Evolutionary conservation across 306 rosid genomes (phyloP).

Genomic region (Sesbania bispinosa): DNA sequence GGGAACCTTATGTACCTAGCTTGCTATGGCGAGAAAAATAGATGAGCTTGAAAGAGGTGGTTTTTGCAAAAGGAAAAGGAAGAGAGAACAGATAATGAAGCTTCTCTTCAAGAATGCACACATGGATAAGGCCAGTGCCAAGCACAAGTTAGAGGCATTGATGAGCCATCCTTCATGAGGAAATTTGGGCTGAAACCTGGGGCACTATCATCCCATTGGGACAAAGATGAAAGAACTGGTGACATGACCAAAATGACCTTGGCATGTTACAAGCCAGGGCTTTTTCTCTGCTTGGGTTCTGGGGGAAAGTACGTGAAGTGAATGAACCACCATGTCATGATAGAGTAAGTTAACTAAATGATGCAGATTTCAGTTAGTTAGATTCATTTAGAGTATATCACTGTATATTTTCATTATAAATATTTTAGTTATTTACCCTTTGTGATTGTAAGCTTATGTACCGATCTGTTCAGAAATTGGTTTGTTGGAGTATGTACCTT

Average conservation of each 20-base stretch:
- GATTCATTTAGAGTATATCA: too few relatives aligned
- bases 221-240: conserved; percentile 10
- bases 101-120: conserved; percentile 17
- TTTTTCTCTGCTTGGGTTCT: conserved; percentile 41
- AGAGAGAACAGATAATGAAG: conserved; percentile 29
- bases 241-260: conserved; percentile 20
- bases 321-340: too few relatives aligned
- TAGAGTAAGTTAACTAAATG: not conserved
- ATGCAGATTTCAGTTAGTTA: not conserved
- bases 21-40: conserved; percentile 12
- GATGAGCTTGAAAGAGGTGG: conserved; percentile 1
- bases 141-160: conserved; percentile 2
- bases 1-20: not conserved
- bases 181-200: conserved; percentile 29
- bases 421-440: too few relatives aligned
- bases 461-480: too few relatives aligned
- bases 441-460: too few relatives aligned
- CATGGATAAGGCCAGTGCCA: not conserved
- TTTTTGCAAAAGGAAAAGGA: conserved; percentile 17
- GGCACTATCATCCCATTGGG: not conserved
- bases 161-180: conserved; percentile 33
- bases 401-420: too few relatives aligned
- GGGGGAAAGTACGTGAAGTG: conserved; percentile 8
- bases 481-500: not conserved
- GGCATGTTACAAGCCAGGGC: conserved; percentile 19